These are phyloP conservation scores for Dunaliella primolecta DNA, from an alignment of 139 green algal genomes.

Conservation along the genomic window DNA sequence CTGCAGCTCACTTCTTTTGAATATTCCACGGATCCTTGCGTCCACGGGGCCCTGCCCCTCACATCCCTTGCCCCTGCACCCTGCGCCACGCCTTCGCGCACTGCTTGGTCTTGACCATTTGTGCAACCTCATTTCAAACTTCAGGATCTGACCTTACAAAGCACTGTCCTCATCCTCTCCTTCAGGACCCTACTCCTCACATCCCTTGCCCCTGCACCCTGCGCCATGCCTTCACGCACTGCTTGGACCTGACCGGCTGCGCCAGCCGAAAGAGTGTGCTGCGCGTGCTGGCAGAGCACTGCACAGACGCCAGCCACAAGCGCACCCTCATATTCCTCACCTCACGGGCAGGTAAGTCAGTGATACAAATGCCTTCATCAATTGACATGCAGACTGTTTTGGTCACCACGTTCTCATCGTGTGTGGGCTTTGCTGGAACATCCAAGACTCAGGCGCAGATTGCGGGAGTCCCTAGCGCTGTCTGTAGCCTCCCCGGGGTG, in stretches of 20 bases:
- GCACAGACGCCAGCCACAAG: conserved; percentile 60
- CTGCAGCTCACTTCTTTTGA: no score
- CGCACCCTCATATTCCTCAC: conserved; percentile 38
- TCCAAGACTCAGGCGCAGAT: no score
- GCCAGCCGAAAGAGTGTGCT: conserved; percentile 78
- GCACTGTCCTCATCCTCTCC: conserved; percentile 71
- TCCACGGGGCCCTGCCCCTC: conserved; percentile 39
- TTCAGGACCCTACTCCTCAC: conserved; percentile 53
- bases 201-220: conserved; percentile 76
- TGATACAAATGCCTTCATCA: no score
- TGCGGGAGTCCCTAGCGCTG: no score
- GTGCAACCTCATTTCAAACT: conserved; percentile 75
- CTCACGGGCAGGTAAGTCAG: conserved; percentile 17
- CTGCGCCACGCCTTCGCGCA: conserved; percentile 62
- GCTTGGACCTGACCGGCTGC: conserved; percentile 69
- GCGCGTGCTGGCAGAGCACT: conserved; percentile 83
- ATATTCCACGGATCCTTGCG: no score
- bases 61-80: conserved; percentile 77
- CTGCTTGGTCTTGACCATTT: conserved; percentile 68
- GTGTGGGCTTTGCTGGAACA: no score
- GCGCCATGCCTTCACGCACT: conserved; percentile 55
- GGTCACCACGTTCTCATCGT: no score
- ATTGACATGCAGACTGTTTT: no score
- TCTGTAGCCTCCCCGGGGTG: no score
- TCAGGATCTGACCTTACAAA: conserved; percentile 80